Percentiles rank a stretch among this genome's conserved stretches.
These are phyloP conservation scores for Fusarium chaquense DNA, from an alignment of 2,329 filamentous ascomycete species.

Conservation along the genomic window DNA sequence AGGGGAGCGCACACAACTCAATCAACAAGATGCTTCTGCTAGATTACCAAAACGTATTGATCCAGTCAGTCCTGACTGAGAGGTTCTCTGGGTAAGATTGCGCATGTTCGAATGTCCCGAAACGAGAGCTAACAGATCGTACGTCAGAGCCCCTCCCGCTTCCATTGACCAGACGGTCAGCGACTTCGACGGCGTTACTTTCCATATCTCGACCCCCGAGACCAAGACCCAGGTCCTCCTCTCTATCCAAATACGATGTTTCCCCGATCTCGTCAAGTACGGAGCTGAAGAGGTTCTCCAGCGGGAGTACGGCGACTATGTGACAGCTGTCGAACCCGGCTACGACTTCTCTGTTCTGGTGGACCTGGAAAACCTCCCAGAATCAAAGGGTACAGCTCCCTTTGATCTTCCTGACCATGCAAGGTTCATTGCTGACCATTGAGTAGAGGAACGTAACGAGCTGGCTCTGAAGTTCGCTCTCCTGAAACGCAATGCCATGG, in stretches of 20 bases:
- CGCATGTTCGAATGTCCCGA: constrained; percentile 18
- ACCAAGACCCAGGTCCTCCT: constrained; percentile 93
- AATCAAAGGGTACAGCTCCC: constrained; percentile 72
- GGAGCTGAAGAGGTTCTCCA: constrained; percentile 92
- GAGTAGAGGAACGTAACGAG: constrained; percentile 82
- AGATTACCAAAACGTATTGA: constrained; percentile 98
- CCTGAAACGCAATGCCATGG: constrained; percentile 98
- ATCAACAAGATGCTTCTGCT: constrained; percentile 82
- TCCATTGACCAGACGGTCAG: constrained; percentile 98
- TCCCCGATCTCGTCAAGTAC: constrained; percentile 89
- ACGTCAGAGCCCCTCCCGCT: constrained; percentile 78
- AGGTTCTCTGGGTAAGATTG: constrained; percentile 83
- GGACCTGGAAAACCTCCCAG: constrained; percentile 88
- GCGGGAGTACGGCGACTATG: constrained; percentile 94
- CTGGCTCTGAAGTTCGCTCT: constrained; percentile 88
- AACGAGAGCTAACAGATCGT: constrained; percentile 55
- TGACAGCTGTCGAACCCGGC: constrained; percentile 85
- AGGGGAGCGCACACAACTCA: constrained; percentile 44
- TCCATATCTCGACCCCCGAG: constrained; percentile 97
- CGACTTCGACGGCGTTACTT: constrained; percentile 98
- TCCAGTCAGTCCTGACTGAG: constrained; percentile 95
- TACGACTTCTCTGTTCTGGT: constrained; percentile 96
- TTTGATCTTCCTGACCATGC: neutral
- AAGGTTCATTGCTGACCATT: constrained; percentile 30
- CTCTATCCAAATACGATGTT: constrained; percentile 96